Percentiles rank a stretch among this genome's conserved stretches.
phyloP scores from a whole-genome alignment of 2,329 filamentous ascomycete species.

The Thielaviopsis euricoi region DNA sequence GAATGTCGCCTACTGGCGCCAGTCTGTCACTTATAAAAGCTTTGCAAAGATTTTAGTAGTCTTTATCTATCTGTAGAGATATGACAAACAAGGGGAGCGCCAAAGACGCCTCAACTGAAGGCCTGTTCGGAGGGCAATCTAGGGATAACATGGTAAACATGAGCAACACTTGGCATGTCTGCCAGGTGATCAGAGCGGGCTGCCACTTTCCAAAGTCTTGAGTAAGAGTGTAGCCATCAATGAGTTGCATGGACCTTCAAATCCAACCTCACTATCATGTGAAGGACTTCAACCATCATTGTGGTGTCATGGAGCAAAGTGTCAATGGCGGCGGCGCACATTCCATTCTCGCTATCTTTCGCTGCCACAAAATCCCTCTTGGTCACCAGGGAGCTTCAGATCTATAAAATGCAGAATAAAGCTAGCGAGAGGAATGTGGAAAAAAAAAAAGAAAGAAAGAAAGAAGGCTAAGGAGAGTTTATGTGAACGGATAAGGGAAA shows the following conservation, averaged over 20 bases:
- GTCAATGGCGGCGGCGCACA: neutral
- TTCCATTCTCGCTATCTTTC: neutral
- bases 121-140: neutral
- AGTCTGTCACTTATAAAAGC: neutral
- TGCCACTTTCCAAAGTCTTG: neutral
- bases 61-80: too few relatives aligned
- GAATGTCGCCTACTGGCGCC: neutral
- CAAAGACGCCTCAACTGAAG: neutral
- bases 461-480: neutral
- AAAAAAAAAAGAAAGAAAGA: neutral
- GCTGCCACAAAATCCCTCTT: neutral
- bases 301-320: neutral
- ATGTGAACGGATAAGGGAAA: neutral
- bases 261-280: neutral
- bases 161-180: neutral
- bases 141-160: neutral
- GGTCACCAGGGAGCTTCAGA: neutral
- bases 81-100: too few relatives aligned
- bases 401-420: neutral
- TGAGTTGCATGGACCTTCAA: neutral
- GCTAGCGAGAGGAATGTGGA: neutral
- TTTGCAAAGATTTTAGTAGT: neutral
- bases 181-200: neutral
- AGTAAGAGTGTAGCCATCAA: neutral
- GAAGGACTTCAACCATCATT: neutral